Evolutionary conservation across 2,329 filamentous ascomycete species (phyloP), one percentile per base, ranked within the genome.

Genomic region (Trichoderma sp.): DNA sequence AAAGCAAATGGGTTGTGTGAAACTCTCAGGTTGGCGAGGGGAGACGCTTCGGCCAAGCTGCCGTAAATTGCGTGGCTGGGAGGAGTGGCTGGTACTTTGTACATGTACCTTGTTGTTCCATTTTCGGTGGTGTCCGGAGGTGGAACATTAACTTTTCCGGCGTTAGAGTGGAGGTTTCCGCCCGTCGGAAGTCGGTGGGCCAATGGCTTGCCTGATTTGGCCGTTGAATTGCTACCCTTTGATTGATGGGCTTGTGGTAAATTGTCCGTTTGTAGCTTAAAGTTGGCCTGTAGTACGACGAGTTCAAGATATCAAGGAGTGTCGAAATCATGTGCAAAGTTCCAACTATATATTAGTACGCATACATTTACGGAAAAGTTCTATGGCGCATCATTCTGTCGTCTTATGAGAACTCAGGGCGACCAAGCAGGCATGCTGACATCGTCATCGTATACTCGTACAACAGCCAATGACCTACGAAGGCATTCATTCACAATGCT

Each of bases 51-150:
- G 67, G 73, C 75, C 34, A 43, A 78, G 80, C 66, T 47, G 36
- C 78, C 79, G 57, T 50, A 78, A 82, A 82, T 78, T 78, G 78
- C 78, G 81, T 82, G 81, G 81, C 81, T 82, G 81, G 81, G 80
- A 77, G 70, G 50, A 64, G 39, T 71, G 63, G 59, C 71, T 72
- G 62, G 61, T 71, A 62, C 57, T 12, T 13, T 1, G 57, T 20
- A 59, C 9, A 63, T 36, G 39, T 20, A 57, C 20, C 59, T 66
- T 62, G 39, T 23, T 26, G 20, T 66, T 62, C 69, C 30, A 28
- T 67, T 66, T 26, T 50, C 23, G 43, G 47, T 20, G 47, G 39
- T 20, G 62, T n/a, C 17, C 39, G 61, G 68, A 39, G 17, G 13
- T 50, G 62, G 68, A 36, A 58, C 11, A 71, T 65, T 20, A 12